Conservation (phyloP, 2,329 filamentous ascomycete genomes). For the Gliomastix tumulicola region DNA sequence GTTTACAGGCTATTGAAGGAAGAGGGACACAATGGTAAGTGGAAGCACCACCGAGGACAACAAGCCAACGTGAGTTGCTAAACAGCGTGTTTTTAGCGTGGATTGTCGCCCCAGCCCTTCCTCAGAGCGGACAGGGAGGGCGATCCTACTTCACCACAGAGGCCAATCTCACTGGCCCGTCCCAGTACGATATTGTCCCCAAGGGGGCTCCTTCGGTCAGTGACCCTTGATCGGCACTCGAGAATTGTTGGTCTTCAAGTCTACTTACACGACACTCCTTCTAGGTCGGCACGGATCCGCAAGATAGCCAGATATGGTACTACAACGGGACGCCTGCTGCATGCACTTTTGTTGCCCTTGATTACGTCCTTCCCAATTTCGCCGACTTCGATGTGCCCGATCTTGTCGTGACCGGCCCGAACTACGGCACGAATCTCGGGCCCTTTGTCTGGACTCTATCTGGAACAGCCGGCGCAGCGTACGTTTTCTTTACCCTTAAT, state of each 20-base stretch:
- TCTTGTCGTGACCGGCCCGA: slow-evolving; percentile 47
- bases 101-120: slow-evolving; percentile 19
- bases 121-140: slow-evolving; percentile 20
- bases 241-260: slow-evolving; percentile 1
- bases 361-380: slow-evolving; percentile 45
- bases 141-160: slow-evolving; percentile 16
- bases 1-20: slow-evolving; percentile 18
- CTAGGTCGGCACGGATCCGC: slow-evolving; percentile 38
- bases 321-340: slow-evolving; percentile 53
- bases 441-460: slow-evolving; percentile 45
- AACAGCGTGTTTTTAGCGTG: slow-evolving; percentile 11
- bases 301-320: slow-evolving; percentile 49
- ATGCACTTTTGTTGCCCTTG: slow-evolving; percentile 47
- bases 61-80: too few species aligned
- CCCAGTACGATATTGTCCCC: slow-evolving; percentile 18
- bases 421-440: slow-evolving; percentile 47
- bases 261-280: too few species aligned
- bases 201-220: slow-evolving; percentile 15
- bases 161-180: slow-evolving; percentile 15
- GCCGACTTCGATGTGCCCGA: slow-evolving; percentile 42
- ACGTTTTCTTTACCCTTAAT: slow-evolving; percentile 4
- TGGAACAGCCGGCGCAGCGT: slow-evolving; percentile 39
- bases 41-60: too few species aligned
- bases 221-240: slow-evolving; percentile 5
- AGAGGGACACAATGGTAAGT: slow-evolving; percentile 17